Evolutionary conservation across 2,329 filamentous ascomycete genomes (phyloP).

Genomic region (Colletotrichum orchidophilum): DNA sequence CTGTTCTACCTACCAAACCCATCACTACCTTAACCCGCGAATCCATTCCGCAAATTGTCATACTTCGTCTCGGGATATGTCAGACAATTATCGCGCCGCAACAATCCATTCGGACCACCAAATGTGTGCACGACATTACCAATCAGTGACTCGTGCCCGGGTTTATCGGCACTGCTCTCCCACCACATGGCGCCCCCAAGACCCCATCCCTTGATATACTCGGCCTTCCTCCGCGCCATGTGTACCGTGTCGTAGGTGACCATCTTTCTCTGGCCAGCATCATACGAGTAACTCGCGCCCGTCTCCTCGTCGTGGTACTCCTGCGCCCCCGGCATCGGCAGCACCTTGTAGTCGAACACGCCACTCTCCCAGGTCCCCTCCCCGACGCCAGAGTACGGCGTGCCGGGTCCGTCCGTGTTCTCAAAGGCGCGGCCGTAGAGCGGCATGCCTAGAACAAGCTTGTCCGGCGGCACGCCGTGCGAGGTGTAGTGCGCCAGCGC

Average conservation of each 20-base stretch:
- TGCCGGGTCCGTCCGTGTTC: constrained; percentile 79
- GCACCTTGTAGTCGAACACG: constrained; percentile 87
- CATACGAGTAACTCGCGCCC: constrained; percentile 82
- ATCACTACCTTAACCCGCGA: constrained; percentile 45
- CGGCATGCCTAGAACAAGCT: constrained; percentile 91
- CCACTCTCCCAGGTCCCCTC: constrained; percentile 86
- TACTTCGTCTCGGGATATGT: constrained; percentile 74
- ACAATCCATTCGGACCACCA: constrained; percentile 61
- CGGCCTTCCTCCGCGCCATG: constrained; percentile 75
- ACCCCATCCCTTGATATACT: constrained; percentile 71
- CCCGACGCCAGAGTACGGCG: constrained; percentile 75
- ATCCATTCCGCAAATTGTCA: constrained; percentile 71
- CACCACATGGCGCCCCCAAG: constrained; percentile 98
- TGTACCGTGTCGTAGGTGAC: constrained; percentile 81
- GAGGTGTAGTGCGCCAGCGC: constrained; percentile 77
- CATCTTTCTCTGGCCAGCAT: constrained; percentile 69
- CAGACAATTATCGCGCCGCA: constrained; percentile 67
- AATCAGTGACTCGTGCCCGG: constrained; percentile 74
- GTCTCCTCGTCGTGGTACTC: constrained; percentile 71
- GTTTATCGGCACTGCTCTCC: constrained; percentile 85
- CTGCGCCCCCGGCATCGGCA: constrained; percentile 74
- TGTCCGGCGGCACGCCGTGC: constrained; percentile 71
- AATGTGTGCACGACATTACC: constrained; percentile 67
- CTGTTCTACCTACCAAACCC: not conserved
- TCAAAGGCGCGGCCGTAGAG: constrained; percentile 89